Base-by-base conservation (phyloP, 225 moss, liverwort and hornwort genomes). In the Pseudoscleropodium purum region DNA sequence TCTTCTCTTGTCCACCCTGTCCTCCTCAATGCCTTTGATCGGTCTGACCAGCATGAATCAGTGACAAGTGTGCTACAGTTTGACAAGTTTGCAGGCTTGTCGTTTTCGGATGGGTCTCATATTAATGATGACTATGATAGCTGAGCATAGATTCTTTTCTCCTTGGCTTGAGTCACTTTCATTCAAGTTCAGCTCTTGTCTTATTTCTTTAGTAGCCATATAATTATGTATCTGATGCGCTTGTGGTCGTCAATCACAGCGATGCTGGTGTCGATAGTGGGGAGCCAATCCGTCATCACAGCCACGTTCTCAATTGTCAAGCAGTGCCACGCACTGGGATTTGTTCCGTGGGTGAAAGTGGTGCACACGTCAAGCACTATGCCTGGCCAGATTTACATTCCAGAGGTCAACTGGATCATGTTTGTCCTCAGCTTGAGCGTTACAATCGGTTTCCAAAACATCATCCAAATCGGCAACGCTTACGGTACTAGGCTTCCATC, bases 221-320 rank as follows among this genome's bases (percentile, higher is more conserved):
- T 37, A 49, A 67, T 36, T 36, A 10, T 56, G 18, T 39, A 39
- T 68, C 57, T 56, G 27, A 70, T 45, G 29, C 3, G 39, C 56
- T 54, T 54, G 61, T 61, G 49, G 60, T 81, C n/a, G 11, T 88
- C 90, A 20, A 87, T 91, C 10, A 75, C 96, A 91, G 97, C 97
- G 56, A 93, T 96, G 63, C 86, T 97, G 78, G 96, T 95, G 63
- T 96, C 97, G 27, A 91, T 96, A 85, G 96, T 98, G 84, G 98
- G 97, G 75, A 98, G 98, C 88, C 98, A 98, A 92, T 96, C 94
- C 24, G 92, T 95, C 88, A 98, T 98, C 88, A 93, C 94, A 7
- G 98, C 97, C 79, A 94, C 97, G 5, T 98, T 98, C 86, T 98
- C 97, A n/a, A 95, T 98, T 82, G 92, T 98, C 83, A 96, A 93